Evolutionary conservation across 768 basidiomycete genomes (phyloP).

Genomic region (Mycena floridula): DNA sequence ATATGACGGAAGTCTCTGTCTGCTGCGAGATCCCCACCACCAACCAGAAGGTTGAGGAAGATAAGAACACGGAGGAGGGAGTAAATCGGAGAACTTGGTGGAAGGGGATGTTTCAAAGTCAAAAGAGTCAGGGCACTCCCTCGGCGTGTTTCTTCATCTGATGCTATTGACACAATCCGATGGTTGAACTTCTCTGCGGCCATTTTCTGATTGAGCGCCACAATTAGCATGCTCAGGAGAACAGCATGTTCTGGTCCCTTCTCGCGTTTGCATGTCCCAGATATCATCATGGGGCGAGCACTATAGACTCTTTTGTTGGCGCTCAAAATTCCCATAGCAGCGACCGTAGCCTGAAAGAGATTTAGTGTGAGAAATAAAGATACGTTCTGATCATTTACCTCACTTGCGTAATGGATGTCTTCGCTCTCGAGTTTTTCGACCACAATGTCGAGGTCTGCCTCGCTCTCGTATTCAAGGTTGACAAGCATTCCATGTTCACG

Average conservation of each 20-base stretch:
- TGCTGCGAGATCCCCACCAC: slow-evolving; percentile 26
- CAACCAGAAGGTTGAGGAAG: slow-evolving; percentile 24
- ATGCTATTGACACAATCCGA: slow-evolving; percentile 16
- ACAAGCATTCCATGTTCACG: slow-evolving; percentile 16
- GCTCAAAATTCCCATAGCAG: neutral
- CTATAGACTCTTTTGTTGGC: slow-evolving; percentile 4
- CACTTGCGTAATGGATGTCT: slow-evolving; percentile 16
- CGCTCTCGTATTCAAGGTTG: slow-evolving; percentile 13
- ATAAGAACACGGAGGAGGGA: slow-evolving; percentile 10
- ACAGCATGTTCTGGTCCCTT: slow-evolving; percentile 10
- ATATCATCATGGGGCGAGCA: too few species aligned
- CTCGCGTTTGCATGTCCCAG: slow-evolving; percentile 22
- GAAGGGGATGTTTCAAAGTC: slow-evolving; percentile 15
- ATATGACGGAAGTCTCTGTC: slow-evolving; percentile 31
- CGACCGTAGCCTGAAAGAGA: neutral
- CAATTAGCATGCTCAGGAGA: slow-evolving; percentile 12
- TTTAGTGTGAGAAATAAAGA: neutral
- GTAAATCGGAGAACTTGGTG: slow-evolving; percentile 17
- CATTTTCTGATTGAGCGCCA: slow-evolving; percentile 6
- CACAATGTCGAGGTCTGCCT: slow-evolving; percentile 17
- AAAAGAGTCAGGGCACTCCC: slow-evolving; percentile 17
- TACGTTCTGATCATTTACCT: slow-evolving; percentile 10
- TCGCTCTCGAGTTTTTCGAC: slow-evolving; percentile 11
- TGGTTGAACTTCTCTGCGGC: slow-evolving; percentile 1
- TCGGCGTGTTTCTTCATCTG: slow-evolving; percentile 22